Percentiles rank a stretch among this genome's conserved stretches.
Evolutionary conservation across 345 rosid species (phyloP).

Genomic region (thale cress (Arabidopsis thaliana)): DNA sequence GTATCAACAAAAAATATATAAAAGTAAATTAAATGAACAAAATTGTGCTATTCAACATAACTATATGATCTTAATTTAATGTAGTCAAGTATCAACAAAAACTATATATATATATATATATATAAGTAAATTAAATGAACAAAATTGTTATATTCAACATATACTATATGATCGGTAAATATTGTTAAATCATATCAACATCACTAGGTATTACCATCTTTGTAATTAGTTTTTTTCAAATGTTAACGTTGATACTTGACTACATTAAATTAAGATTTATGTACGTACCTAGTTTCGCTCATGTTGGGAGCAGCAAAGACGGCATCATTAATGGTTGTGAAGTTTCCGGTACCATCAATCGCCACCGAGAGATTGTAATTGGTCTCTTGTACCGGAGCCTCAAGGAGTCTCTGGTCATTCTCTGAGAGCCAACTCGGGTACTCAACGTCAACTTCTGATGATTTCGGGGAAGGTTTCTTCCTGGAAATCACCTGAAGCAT

Average conservation of each 20-base stretch:
- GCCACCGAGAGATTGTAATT: constrained; percentile 65
- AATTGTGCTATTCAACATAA: too few relatives aligned
- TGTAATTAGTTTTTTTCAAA: neutral
- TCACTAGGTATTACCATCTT: neutral
- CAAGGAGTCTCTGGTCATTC: constrained; percentile 56
- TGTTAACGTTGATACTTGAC: neutral
- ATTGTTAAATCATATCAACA: neutral
- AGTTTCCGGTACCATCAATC: constrained; percentile 74
- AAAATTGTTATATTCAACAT: too few relatives aligned
- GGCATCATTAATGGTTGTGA: constrained; percentile 61
- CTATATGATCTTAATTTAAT: neutral
- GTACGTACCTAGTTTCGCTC: constrained; percentile 66
- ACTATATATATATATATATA: too few relatives aligned
- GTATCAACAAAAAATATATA: too few relatives aligned
- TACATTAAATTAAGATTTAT: neutral
- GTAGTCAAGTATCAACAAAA: too few relatives aligned
- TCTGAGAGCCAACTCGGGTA: constrained; percentile 66
- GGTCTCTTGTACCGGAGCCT: constrained; percentile 45
- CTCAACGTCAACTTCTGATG: constrained; percentile 52
- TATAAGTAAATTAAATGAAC: too few relatives aligned
- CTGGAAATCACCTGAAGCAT: constrained; percentile 69
- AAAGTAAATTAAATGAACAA: too few relatives aligned
- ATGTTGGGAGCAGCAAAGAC: constrained; percentile 70
- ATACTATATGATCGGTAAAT: neutral
- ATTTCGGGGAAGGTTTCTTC: constrained; percentile 35